A percentile compares a stretch with the other conserved stretches of the same genome.
These are phyloP conservation scores for Podospora anserina DNA, from an alignment of 495 filamentous ascomycete species.

Conservation along the genomic window DNA sequence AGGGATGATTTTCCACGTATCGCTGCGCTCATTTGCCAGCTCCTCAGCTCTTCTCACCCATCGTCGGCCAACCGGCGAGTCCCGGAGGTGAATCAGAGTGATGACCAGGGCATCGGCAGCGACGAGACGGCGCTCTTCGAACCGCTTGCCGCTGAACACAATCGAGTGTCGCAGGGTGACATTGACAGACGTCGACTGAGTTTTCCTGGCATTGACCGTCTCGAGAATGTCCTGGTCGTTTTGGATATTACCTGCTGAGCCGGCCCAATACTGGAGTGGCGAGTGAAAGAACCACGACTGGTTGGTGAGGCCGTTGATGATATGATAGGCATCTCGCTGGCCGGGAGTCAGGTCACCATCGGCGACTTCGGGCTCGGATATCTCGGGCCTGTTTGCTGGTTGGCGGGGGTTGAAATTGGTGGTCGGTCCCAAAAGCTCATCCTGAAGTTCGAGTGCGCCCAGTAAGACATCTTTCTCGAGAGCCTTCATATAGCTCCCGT, in stretches of 20 bases:
- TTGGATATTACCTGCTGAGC: slow-evolving; percentile 52
- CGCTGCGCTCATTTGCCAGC: slow-evolving; percentile 41
- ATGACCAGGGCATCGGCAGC: slow-evolving; percentile 72
- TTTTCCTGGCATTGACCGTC: slow-evolving; percentile 60
- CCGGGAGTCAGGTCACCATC: slow-evolving; percentile 33
- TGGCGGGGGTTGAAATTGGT: slow-evolving; percentile 49
- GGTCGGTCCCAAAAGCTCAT: slow-evolving; percentile 54
- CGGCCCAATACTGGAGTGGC: slow-evolving; percentile 71
- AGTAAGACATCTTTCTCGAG: slow-evolving; percentile 58
- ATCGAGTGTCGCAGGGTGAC: slow-evolving; percentile 67
- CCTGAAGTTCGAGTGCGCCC: slow-evolving; percentile 61
- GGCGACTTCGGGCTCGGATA: slow-evolving; percentile 14
- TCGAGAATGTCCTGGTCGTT: slow-evolving; percentile 56
- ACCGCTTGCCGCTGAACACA: slow-evolving; percentile 71
- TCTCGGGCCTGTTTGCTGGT: slow-evolving; percentile 11
- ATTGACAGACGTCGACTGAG: slow-evolving; percentile 57
- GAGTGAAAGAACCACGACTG: slow-evolving; percentile 67
- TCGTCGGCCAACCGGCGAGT: slow-evolving; percentile 53
- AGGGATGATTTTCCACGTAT: slow-evolving; percentile 61
- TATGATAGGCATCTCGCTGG: slow-evolving; percentile 49
- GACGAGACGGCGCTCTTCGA: slow-evolving; percentile 56
- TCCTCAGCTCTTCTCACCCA: slow-evolving; percentile 55
- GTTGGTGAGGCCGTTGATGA: slow-evolving; percentile 49
- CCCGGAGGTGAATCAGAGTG: slow-evolving; percentile 61
- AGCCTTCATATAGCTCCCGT: slow-evolving; percentile 67